phyloP scores from a whole-genome alignment of 2,329 filamentous ascomycete species.

The Domatiomyces globalis region DNA sequence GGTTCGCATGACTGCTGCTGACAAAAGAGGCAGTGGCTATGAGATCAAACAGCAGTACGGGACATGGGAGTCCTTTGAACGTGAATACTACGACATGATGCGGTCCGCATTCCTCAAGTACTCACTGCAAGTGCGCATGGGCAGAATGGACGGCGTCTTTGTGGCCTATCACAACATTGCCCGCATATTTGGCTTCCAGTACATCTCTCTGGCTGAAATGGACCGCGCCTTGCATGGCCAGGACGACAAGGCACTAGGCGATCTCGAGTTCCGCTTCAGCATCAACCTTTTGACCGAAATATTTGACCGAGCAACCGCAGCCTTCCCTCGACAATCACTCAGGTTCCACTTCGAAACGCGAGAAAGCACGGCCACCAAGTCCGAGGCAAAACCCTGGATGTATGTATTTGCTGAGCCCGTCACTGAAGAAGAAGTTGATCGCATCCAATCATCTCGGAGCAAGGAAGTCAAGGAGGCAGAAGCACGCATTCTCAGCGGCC shows the following conservation, averaged over 20 bases:
- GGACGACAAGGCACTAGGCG: conserved; percentile 50
- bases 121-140: conserved; percentile 89
- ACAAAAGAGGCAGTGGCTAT: conserved; percentile 66
- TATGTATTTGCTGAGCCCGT: conserved; percentile 86
- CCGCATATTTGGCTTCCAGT: conserved; percentile 96
- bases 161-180: conserved; percentile 91
- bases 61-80: conserved; percentile 78
- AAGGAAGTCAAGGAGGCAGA: conserved; percentile 57
- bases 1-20: conserved; percentile 69
- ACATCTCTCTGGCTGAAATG: conserved; percentile 75
- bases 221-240: conserved; percentile 80
- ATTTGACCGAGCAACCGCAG: conserved; percentile 57
- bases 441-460: conserved; percentile 56
- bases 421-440: conserved; percentile 52
- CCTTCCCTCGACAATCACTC: conserved; percentile 60
- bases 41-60: conserved; percentile 67
- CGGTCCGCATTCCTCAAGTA: conserved; percentile 91
- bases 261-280: conserved; percentile 74
- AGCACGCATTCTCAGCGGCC: conserved; percentile 27
- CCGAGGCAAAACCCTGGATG: conserved; percentile 48
- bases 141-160: conserved; percentile 97
- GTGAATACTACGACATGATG: conserved; percentile 95
- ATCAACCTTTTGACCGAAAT: conserved; percentile 65
- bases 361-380: conserved; percentile 24
- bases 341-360: conserved; percentile 73